Evolutionary conservation across 192 early-diverging fungal genomes (phyloP).

Genomic region (Backusella tarrabulga): DNA sequence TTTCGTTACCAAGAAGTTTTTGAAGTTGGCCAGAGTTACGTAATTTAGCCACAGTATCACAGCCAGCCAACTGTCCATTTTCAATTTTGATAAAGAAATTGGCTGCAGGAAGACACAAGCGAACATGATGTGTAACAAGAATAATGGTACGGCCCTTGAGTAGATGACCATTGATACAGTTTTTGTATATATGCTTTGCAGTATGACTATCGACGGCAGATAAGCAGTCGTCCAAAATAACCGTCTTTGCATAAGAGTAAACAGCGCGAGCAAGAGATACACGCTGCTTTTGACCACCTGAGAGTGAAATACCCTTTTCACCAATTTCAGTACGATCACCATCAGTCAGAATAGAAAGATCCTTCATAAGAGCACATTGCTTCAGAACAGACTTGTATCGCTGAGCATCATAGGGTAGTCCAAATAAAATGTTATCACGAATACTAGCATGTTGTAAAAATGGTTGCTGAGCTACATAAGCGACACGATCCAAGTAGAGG

Average conservation of each 20-base stretch:
- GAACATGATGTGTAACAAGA: slow-evolving; percentile 83
- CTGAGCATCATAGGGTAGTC: slow-evolving; percentile 45
- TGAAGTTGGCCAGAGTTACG: slow-evolving; percentile 9
- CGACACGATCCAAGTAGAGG: slow-evolving; percentile 12
- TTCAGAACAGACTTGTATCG: slow-evolving; percentile 63
- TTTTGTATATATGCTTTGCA: slow-evolving; percentile 46
- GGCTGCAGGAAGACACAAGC: slow-evolving; percentile 53
- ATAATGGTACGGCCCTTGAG: slow-evolving; percentile 75
- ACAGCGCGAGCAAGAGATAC: slow-evolving; percentile 78
- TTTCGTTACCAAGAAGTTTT: slow-evolving; percentile 15
- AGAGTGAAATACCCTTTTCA: slow-evolving; percentile 66
- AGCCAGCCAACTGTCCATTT: slow-evolving; percentile 42
- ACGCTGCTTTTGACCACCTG: slow-evolving; percentile 79
- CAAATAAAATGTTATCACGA: slow-evolving; percentile 78
- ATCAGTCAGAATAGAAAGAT: slow-evolving; percentile 59
- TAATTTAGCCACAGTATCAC: slow-evolving; percentile 12
- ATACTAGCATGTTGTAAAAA: slow-evolving; percentile 61
- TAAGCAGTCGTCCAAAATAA: slow-evolving; percentile 83
- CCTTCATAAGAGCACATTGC: slow-evolving; percentile 68
- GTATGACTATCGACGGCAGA: slow-evolving; percentile 59
- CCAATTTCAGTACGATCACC: slow-evolving; percentile 74
- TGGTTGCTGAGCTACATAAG: slow-evolving; percentile 49
- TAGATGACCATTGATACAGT: slow-evolving; percentile 55
- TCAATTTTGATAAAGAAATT: slow-evolving; percentile 50
- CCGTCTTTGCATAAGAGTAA: slow-evolving; percentile 65